Evolutionary conservation across 139 green algal species (phyloP), one percentile per base, ranked within the genome.

Genomic region (Mesotaenium endlicherianum): DNA sequence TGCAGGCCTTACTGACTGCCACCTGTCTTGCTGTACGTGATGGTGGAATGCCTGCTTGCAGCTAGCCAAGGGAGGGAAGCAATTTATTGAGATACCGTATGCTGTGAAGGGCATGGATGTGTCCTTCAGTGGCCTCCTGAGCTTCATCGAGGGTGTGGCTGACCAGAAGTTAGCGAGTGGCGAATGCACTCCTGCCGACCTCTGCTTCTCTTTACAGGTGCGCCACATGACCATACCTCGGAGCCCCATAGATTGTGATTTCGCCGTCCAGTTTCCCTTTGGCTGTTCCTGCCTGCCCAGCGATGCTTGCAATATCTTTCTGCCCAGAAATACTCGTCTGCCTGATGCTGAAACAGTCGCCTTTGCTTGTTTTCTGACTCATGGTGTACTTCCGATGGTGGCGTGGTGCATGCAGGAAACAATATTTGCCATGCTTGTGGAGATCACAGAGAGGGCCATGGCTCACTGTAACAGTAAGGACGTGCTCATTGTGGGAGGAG

Each of bases 91-190:
- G 81, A 80, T 97, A 76, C 95, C 95, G 0, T 98, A 98, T 79
- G 88, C 90, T 5, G 94, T 97, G 20, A 98, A 98, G 82, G 95
- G 95, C 64, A 98, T 98, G 95, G 95, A 98, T 81, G 93, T 97
- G 26, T 97, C 94, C 2, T 94, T 98, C 70, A 94, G 90, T 20
- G 95, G 95, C 36, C 85, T 98, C 17, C 86, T 97, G 39, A 93
- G 57, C 43, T 93, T 87, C 76, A 87, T 92, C 0, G 93, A 97
- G 82, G 81, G 71, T 1, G 75, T 79, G 17, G 84, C 80, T 17
- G 39, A 60, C n/a, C 3, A 70, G 41, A 81, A 67, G 75, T 11
- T 79, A 2, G n/a, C 79, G 39, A 90, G 76, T 30, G 88, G 88
- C 2, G 88, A 93, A 68, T 92, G 89, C 40, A 97, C 94, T 0